phyloP scores from a whole-genome alignment of 2,329 filamentous ascomycete species.

The Penicillium sp. region DNA sequence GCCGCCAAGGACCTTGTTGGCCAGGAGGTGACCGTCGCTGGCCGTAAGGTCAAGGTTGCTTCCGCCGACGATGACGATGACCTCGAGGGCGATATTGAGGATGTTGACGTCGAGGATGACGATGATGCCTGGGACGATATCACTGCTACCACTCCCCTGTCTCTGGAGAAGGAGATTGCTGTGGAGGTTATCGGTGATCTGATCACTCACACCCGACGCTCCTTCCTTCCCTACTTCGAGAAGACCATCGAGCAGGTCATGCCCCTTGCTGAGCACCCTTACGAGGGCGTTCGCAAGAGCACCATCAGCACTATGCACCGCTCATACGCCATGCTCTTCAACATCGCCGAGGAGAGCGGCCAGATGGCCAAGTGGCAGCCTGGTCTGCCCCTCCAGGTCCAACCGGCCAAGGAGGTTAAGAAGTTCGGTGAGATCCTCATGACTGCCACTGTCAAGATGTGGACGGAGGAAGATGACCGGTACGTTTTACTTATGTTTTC shows the following conservation, averaged over 20 bases:
- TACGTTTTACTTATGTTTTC: conserved; percentile 60
- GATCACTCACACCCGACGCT: conserved; percentile 80
- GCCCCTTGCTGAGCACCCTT: conserved; percentile 82
- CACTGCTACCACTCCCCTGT: conserved; percentile 82
- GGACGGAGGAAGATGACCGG: conserved; percentile 91
- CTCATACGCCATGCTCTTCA: conserved; percentile 88
- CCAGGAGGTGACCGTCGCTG: conserved; percentile 75
- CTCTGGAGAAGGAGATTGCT: conserved; percentile 96
- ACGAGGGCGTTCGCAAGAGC: conserved; percentile 91
- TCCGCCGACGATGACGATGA: conserved; percentile 62
- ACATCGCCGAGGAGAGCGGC: conserved; percentile 79
- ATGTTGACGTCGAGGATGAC: conserved; percentile 73
- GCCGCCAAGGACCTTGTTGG: conserved; percentile 75
- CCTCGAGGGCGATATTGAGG: conserved; percentile 64
- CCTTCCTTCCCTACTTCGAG: conserved; percentile 83
- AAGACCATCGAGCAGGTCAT: conserved; percentile 82
- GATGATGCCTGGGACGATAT: conserved; percentile 86
- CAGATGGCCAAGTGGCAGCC: conserved; percentile 82
- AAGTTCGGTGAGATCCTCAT: conserved; percentile 87
- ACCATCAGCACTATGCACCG: conserved; percentile 91
- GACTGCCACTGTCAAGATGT: conserved; percentile 80
- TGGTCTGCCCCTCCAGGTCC: conserved; percentile 79
- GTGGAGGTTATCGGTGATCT: conserved; percentile 94
- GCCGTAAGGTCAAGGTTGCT: conserved; percentile 84
- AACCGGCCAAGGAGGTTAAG: conserved; percentile 77